Evolutionary conservation across 768 basidiomycete genomes (phyloP), one percentile per base, ranked within the genome.

Genomic region (Mycena maculata): DNA sequence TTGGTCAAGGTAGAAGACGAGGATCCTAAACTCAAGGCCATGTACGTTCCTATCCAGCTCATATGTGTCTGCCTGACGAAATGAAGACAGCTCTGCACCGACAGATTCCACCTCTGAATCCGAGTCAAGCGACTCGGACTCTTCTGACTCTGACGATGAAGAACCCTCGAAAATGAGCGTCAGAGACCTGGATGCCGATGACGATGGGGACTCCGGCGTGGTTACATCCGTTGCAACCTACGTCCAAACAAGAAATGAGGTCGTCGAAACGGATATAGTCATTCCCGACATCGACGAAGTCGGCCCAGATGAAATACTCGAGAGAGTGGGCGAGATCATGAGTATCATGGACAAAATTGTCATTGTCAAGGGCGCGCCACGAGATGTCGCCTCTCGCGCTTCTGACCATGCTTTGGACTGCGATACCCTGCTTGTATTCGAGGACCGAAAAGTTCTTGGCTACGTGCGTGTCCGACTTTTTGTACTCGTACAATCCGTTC

Each of bases 401-500:
- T 87, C 86, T 56, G 87, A 88, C 68, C 84, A 83, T 36, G 88
- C 93, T 42, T 83, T 99, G 44, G 96, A 98, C 77, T 90, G 89
- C 48, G 97, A 96, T 31, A 96, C 95, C 28, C 80, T 98, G 23
- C 87, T 99, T 39, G 95, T 97, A 42, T 95, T 95, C 75, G 89
- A 90, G 23, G 95, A 99, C 77, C 83, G 94, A 55, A 90, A 87
- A 69, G 94, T 97, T n/a, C 76, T 98, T 73, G 97, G 97, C 48
- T 90, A 92, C 77, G 96, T 97, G 79, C 80, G 92, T 84, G 28
- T 58, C 25, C 50, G 38, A 33, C 44, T 23, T 38, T 38, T 52
- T 42, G 49, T 25, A 30, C 57, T 33, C 65, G 45, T 33, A 38
- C n/a, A 48, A 48, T 60, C 60, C 49, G 27, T 56, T 18, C 16